Conservation (phyloP, 2,329 filamentous ascomycete species). For the Grosmannia huntii region DNA sequence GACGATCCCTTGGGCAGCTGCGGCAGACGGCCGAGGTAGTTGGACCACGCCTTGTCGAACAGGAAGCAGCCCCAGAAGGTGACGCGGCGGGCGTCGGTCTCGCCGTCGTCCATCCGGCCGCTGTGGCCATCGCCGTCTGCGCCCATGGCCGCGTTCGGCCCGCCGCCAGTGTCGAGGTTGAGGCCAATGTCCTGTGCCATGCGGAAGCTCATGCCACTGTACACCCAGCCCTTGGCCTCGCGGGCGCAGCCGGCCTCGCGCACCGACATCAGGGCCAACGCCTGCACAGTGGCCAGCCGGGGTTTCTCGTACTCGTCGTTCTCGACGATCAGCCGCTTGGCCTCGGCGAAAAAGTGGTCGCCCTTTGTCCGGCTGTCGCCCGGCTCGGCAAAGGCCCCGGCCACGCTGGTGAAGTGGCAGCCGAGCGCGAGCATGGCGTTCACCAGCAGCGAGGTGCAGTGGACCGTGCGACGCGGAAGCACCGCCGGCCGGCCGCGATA, state of each 20-base stretch:
- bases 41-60: constrained; percentile 99
- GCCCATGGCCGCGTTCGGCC: constrained; percentile 22
- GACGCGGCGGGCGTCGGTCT: constrained; percentile 77
- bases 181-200: constrained; percentile 94
- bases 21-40: constrained; percentile 83
- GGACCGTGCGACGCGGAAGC: constrained; percentile 43
- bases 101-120: constrained; percentile 53
- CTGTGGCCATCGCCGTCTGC: constrained; percentile 34
- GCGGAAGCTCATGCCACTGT: constrained; percentile 94
- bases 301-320: constrained; percentile 91
- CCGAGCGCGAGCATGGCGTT: constrained; percentile 89
- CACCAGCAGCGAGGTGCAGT: constrained; percentile 82
- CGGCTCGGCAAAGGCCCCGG: constrained; percentile 56
- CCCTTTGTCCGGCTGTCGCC: constrained; percentile 77
- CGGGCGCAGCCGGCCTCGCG: constrained; percentile 87
- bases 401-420: constrained; percentile 77
- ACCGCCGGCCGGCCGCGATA: constrained; percentile 50
- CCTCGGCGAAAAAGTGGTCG: constrained; percentile 91
- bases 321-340: constrained; percentile 77
- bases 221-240: constrained; percentile 95
- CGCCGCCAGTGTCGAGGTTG: constrained; percentile 63
- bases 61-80: constrained; percentile 97
- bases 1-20: constrained; percentile 70
- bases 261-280: constrained; percentile 88
- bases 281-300: constrained; percentile 80